Percentiles rank a stretch among this genome's conserved stretches.
Evolutionary conservation across 1,284 basidiomycete genomes (phyloP).

Genomic region (Erythrobasidium hasegawianum): DNA sequence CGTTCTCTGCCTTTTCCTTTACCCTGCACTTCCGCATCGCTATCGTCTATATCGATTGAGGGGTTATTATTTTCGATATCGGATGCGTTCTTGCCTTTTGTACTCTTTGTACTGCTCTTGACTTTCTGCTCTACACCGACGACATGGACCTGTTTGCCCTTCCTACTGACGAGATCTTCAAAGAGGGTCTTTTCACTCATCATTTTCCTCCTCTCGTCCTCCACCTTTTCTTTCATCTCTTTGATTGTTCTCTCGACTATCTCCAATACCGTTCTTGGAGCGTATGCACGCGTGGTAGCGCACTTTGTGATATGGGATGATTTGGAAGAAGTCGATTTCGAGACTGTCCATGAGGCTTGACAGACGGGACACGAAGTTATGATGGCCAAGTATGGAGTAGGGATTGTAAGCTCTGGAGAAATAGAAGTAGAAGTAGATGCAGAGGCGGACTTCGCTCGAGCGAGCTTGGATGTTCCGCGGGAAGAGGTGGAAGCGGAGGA

Average conservation of each 20-base stretch:
- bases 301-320: conserved; percentile 28
- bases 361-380: conserved; percentile 23
- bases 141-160: conserved; percentile 28
- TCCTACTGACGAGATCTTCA: conserved; percentile 19
- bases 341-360: conserved; percentile 12
- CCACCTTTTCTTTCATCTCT: not conserved
- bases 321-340: conserved; percentile 13
- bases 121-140: conserved; percentile 31
- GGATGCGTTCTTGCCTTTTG: not conserved
- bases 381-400: conserved; percentile 15
- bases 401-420: conserved; percentile 7
- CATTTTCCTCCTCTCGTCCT: not conserved
- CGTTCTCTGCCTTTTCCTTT: not conserved
- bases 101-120: not conserved
- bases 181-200: conserved; percentile 12
- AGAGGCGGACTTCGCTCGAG: not conserved
- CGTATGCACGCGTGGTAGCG: conserved; percentile 1
- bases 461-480: not conserved
- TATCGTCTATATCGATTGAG: no score
- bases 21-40: not conserved
- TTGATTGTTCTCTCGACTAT: conserved; percentile 11
- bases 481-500: not conserved
- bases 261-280: not conserved
- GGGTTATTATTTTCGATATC: not conserved
- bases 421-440: conserved; percentile 9